Conservation (phyloP, 345 rosid genomes). For the Mangifera indica region DNA sequence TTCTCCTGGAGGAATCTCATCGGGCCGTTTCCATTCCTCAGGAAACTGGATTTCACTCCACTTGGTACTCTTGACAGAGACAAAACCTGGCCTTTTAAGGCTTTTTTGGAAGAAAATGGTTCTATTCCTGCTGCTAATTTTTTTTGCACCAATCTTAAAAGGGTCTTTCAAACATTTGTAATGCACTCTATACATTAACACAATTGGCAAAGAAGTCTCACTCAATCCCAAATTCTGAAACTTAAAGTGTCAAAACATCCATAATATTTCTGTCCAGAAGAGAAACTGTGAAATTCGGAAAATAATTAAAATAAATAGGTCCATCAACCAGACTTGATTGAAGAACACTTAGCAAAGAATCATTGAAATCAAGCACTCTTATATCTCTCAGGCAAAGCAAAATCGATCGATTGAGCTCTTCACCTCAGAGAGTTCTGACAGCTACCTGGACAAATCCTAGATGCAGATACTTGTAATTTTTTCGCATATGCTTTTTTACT, state of each 20-base stretch:
- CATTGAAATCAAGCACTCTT: background rate
- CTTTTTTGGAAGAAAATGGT: background rate
- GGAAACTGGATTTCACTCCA: slow-evolving; percentile 3
- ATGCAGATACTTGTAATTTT: background rate
- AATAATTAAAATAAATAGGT: background rate
- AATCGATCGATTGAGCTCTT: background rate
- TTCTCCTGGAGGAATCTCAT: background rate
- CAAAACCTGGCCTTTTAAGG: background rate
- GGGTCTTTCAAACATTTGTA: background rate
- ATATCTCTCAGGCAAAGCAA: background rate
- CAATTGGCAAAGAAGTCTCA: background rate
- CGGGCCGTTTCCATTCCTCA: background rate
- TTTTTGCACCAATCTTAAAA: background rate
- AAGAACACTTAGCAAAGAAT: background rate
- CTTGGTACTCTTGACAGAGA: background rate
- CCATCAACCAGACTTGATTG: background rate
- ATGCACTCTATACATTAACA: background rate
- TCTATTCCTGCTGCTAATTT: background rate
- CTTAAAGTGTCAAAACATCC: background rate
- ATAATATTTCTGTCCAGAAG: background rate
- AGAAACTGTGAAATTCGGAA: background rate
- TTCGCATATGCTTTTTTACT: background rate
- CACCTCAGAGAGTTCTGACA: background rate
- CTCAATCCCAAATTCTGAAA: background rate
- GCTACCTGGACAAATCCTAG: background rate